Base-by-base conservation (phyloP, 768 basidiomycete genomes). In the Kwoniella bestiolae region DNA sequence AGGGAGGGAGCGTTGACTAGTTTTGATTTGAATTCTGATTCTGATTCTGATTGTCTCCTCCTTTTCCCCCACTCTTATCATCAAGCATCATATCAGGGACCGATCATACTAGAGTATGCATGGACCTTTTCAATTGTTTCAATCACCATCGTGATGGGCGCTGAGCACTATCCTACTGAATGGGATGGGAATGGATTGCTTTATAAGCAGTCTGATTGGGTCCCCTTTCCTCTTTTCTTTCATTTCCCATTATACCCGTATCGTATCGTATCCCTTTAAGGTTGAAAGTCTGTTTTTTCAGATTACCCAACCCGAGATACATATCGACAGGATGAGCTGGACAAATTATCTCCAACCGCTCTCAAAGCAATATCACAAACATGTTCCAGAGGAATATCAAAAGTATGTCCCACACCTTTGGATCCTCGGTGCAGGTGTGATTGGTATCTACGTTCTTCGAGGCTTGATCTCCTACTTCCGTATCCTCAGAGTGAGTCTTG, bases 301-400 rank as follows among this genome's bases (percentile, higher is more conserved):
- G n/a, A n/a, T n/a, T n/a, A n/a, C n/a, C n/a, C n/a, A n/a, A 9
- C 18, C 18, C 2, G 38, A 9, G 18, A 41, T 11, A 11, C 14
- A 41, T 3, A 26, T 41, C 44, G 29, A 59, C 52, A 55, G 23
- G 9, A 60, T 60, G 58, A 35, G 46, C 47, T 60, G 58, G 58
- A 9, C 29, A 12, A 21, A 32, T 9, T 14, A 23, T 8, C 1
- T 60, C 16, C 32, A 28, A 60, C 46, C 56, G 28, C 11, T 60
- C 8, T 46, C 58, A 3, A n/a, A 60, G 23, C 21, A 50, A 34
- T 47, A 12, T 23, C 46, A 50, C 5, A 32, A 60, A 31, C 12
- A 25, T 31, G 16, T 60, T n/a, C 58, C 58, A 3, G 29, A 60
- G n/a, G 38, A 50, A 34, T 47, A 47, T 11, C 46, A 50, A 7